Base-by-base conservation (phyloP, 305 asterid genomes). In the Solanum hybrid region DNA sequence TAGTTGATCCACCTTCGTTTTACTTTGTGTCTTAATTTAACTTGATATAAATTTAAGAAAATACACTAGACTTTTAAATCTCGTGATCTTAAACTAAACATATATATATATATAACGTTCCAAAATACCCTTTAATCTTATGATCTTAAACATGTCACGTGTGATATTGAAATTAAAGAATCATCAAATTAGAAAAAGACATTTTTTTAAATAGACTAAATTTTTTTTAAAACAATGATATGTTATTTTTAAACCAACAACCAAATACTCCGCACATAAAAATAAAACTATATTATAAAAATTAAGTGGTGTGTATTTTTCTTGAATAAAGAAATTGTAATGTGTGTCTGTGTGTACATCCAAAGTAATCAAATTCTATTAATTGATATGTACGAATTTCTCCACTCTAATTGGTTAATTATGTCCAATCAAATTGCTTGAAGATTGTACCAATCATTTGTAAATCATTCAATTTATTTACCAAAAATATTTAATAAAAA, bases 401-500 rank as follows among this genome's bases (percentile, higher is more conserved):
- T 79, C 83, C 87, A 16, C 77, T 84, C 20, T 51, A 42, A 88
- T 88, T 90, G 90, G 90, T 73, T 74, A 6, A 5, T 28, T 61
- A 81, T 37, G 26, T 46, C 89, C 91, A 90, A 92, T 90, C 88
- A 90, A 75, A 90, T 81, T 39, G 77, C 28, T 86, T 86, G 86
- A 73, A 33, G 74, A 14, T 34, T 0, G 31, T 69, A 39, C 81
- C 37, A 88, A 88, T 73, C 36, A 91, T 87, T 87, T n/a, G 89
- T n/a, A 39, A 89, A 42, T 69, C 35, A 31, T 82, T 39, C 73
- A 69, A 11, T 37, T 34, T 13, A 9, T 79, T 42, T 35, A 36
- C 18, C 39, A 57, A 78, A 36, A 75, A 83, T 76, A 34, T 22
- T 36, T 6, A 46, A 46, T 35, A 64, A 67, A 71, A 57, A 24